phyloP scores from a whole-genome alignment of 768 basidiomycete species.

The Agrocybe praecox region DNA sequence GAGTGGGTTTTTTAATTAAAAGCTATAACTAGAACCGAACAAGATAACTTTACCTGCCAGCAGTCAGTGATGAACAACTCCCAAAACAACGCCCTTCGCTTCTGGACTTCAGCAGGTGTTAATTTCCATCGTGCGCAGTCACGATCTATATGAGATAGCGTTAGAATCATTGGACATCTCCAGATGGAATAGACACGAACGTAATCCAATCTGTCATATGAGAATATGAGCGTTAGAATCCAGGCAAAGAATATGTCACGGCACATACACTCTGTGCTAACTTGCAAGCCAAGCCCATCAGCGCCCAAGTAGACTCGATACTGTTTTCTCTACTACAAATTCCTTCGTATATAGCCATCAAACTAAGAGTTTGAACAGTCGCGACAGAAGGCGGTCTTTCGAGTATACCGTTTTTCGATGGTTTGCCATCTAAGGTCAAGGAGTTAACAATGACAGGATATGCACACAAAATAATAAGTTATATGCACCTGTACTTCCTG shows the following conservation, averaged over 20 bases:
- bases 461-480: neutral
- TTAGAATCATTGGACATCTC: neutral
- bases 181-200: constrained; percentile 38
- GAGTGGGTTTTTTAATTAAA: neutral
- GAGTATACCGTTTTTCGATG: constrained; percentile 37
- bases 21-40: neutral
- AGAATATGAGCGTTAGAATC: constrained; percentile 4
- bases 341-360: constrained; percentile 76
- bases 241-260: constrained; percentile 3
- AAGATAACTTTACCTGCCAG: constrained; percentile 57
- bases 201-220: constrained; percentile 61
- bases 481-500: constrained; percentile 12
- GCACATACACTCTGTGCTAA: constrained; percentile 67
- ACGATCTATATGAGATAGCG: constrained; percentile 47
- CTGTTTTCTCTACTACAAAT: constrained; percentile 68
- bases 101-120: constrained; percentile 63
- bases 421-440: constrained; percentile 15
- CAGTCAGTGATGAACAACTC: constrained; percentile 75
- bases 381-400: constrained; percentile 73
- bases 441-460: neutral
- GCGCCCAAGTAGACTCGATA: constrained; percentile 68
- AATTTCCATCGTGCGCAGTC: constrained; percentile 75
- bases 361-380: constrained; percentile 65
- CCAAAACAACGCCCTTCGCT: constrained; percentile 73
- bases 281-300: constrained; percentile 67